These are phyloP conservation scores for Apiospora koreana DNA, from an alignment of 2,329 filamentous ascomycete species.

Conservation along the genomic window DNA sequence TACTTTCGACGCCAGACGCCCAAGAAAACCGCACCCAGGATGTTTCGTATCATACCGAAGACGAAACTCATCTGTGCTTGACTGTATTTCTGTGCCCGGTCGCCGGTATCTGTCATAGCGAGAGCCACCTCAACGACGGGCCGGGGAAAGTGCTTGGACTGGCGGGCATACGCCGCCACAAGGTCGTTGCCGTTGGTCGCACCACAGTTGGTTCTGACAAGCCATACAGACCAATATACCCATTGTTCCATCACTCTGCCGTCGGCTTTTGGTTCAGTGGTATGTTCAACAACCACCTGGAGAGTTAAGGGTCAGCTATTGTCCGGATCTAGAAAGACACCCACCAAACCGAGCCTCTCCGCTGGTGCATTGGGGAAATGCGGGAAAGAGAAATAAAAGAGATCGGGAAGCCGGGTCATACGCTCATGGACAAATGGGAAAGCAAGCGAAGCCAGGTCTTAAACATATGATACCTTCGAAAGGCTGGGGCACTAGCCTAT, in stretches of 20 bases:
- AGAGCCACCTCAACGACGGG: constrained; percentile 46
- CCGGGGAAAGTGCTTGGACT: constrained; percentile 42
- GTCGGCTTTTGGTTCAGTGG: too few species aligned
- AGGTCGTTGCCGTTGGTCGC: constrained; percentile 53
- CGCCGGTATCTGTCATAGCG: constrained; percentile 49
- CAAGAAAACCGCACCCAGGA: constrained; percentile 33
- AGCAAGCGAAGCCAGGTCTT: background rate
- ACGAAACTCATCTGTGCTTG: constrained; percentile 36
- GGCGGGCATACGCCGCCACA: constrained; percentile 51
- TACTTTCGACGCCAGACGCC: background rate
- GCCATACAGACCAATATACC: too few species aligned
- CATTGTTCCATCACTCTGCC: too few species aligned
- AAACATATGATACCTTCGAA: background rate
- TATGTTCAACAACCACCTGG: too few species aligned
- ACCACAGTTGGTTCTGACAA: too few species aligned
- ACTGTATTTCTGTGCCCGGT: constrained; percentile 45
- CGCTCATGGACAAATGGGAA: background rate
- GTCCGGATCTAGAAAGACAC: background rate
- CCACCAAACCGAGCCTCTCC: background rate
- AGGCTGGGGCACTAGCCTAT: background rate
- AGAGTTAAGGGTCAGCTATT: background rate
- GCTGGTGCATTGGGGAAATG: background rate
- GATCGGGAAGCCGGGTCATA: too few species aligned
- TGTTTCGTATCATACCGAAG: constrained; percentile 37
- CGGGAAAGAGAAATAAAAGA: background rate